Percentiles rank a stretch among this genome's conserved stretches.
Conservation (phyloP, 345 rosid species). For the Eucalyptus microcorys region DNA sequence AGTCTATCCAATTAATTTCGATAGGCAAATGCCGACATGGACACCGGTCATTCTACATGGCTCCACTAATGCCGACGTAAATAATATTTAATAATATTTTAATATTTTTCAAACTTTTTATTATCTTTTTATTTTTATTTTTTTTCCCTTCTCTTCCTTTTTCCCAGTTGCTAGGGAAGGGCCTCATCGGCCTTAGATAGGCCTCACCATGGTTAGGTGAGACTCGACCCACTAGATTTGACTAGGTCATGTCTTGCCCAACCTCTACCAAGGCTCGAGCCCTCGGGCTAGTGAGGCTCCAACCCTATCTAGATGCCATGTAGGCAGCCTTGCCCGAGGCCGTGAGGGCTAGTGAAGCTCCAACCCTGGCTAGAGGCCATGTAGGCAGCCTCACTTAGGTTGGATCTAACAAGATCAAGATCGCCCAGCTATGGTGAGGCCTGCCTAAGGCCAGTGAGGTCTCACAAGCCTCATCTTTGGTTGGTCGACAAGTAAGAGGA, state of each 20-base stretch:
- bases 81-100: no score
- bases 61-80: accelerated
- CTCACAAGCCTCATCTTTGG: accelerated
- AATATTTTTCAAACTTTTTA: no score
- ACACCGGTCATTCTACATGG: accelerated
- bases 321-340: accelerated
- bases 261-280: accelerated
- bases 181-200: accelerated
- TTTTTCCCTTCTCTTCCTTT: no score
- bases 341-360: no score
- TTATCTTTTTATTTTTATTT: no score
- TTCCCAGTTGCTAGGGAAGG: accelerated
- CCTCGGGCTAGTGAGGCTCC: accelerated
- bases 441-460: accelerated
- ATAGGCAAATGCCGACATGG: accelerated
- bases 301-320: no score
- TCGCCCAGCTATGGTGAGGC: accelerated
- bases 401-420: no score
- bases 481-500: accelerated
- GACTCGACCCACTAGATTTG: neutral
- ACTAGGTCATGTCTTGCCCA: neutral
- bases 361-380: no score
- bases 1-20: neutral
- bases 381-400: no score
- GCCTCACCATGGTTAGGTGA: neutral